A percentile compares a stretch with the other conserved stretches of the same genome.
Evolutionary conservation across 805 yeast species (phyloP).

Genomic region (Candida insectorum): DNA sequence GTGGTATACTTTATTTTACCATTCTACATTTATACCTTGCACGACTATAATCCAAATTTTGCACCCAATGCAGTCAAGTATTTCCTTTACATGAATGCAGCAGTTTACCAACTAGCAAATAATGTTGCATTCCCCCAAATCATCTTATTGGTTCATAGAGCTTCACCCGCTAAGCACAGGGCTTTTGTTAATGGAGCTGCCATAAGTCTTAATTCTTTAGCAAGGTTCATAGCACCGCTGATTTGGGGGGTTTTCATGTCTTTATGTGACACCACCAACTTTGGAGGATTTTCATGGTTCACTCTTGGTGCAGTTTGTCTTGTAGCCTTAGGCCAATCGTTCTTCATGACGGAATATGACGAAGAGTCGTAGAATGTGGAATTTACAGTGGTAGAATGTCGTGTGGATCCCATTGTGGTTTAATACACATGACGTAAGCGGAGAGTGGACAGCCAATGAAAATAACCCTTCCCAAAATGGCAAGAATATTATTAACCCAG

Average conservation of each 20-base stretch:
- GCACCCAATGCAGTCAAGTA: constrained; percentile 17
- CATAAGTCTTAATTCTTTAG: constrained; percentile 50
- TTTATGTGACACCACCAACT: constrained; percentile 19
- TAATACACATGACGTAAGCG: no score
- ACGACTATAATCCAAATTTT: constrained; percentile 25
- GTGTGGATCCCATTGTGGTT: no score
- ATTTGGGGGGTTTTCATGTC: constrained; percentile 48
- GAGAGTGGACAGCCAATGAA: no score
- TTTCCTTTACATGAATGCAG: constrained; percentile 25
- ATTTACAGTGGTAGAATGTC: no score
- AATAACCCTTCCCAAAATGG: no score
- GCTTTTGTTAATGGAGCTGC: constrained; percentile 60
- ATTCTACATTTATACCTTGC: constrained; percentile 42
- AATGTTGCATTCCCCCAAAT: constrained; percentile 53
- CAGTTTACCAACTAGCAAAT: constrained; percentile 30
- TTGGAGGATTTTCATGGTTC: constrained; percentile 31
- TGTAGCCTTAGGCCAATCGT: constrained; percentile 18
- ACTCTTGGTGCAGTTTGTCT: constrained; percentile 22
- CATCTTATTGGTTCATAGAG: constrained; percentile 51
- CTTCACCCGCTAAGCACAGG: constrained; percentile 50
- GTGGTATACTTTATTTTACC: constrained; percentile 46
- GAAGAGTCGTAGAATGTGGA: constrained; percentile 15
- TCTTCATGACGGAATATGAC: constrained; percentile 22
- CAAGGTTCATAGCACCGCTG: constrained; percentile 57
- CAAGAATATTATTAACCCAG: no score